A percentile compares a stretch with the other conserved stretches of the same genome.
Conservation (phyloP, 331 rosid genomes). For the Pyrus hybrid region DNA sequence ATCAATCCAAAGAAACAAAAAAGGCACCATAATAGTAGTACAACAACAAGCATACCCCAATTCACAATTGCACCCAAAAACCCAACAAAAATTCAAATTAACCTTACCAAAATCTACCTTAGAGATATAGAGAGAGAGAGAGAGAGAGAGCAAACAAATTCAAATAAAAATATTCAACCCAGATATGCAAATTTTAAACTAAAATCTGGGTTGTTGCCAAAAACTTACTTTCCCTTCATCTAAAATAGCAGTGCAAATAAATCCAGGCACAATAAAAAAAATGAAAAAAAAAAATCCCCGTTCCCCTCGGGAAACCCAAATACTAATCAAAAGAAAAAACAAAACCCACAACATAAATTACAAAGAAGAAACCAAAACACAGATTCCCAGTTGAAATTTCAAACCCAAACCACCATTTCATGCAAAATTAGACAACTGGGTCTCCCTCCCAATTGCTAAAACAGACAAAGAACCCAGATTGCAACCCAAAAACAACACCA, state of each 20-base stretch:
- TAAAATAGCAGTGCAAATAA: constrained; percentile 14
- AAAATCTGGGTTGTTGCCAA: not conserved
- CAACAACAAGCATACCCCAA: not conserved
- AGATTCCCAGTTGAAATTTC: constrained; percentile 43
- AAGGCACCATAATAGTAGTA: not conserved
- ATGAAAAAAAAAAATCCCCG: constrained; percentile 17
- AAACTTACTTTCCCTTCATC: constrained; percentile 4
- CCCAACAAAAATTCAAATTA: not conserved
- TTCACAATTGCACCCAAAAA: constrained; percentile 12
- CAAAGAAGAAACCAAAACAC: constrained; percentile 25
- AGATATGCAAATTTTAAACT: constrained; percentile 3
- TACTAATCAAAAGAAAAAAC: constrained; percentile 32
- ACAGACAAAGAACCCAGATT: not conserved
- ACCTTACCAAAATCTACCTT: constrained; percentile 14
- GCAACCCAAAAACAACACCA: constrained; percentile 1
- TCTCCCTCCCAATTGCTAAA: constrained; percentile 1
- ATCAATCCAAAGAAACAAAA: not conserved
- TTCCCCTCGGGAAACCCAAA: constrained; percentile 23
- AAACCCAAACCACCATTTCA: constrained; percentile 23
- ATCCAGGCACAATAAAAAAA: constrained; percentile 10
- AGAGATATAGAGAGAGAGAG: not conserved
- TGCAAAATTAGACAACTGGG: constrained; percentile 2
- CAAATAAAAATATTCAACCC: constrained; percentile 11
- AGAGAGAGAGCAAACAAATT: not conserved
- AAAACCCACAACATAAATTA: constrained; percentile 22